Percentiles rank a stretch among this genome's conserved stretches.
Evolutionary conservation across 2,329 filamentous ascomycete genomes (phyloP).

Genomic region (Emmonsiellopsis sp.): DNA sequence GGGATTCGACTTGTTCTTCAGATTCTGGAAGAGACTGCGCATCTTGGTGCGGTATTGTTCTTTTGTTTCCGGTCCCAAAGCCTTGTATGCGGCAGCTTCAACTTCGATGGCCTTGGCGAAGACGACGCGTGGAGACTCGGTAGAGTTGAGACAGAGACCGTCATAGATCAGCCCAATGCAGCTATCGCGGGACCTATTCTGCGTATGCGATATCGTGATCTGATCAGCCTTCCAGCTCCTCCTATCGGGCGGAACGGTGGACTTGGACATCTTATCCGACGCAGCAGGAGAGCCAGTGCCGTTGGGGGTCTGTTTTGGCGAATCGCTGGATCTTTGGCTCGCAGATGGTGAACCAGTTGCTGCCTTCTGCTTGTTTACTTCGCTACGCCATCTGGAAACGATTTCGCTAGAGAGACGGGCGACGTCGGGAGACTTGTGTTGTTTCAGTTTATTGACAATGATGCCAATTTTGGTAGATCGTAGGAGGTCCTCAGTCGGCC

Average conservation of each 20-base stretch:
- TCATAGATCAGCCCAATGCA: slow-evolving; percentile 92
- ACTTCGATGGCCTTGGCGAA: slow-evolving; percentile 58
- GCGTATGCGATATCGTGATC: slow-evolving; percentile 67
- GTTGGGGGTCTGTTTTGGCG: slow-evolving; percentile 39
- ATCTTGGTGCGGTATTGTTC: slow-evolving; percentile 78
- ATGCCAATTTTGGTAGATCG: slow-evolving; percentile 88
- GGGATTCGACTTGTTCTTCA: slow-evolving; percentile 84
- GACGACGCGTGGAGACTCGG: slow-evolving; percentile 51
- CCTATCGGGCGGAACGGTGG: slow-evolving; percentile 57
- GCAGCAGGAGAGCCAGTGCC: slow-evolving; percentile 43
- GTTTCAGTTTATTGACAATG: slow-evolving; percentile 74
- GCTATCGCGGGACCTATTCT: slow-evolving; percentile 64
- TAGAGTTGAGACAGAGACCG: slow-evolving; percentile 66
- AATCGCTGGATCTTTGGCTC: slow-evolving; percentile 29
- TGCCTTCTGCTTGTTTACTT: slow-evolving; percentile 41
- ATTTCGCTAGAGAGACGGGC: slow-evolving; percentile 68
- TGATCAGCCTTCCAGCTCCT: slow-evolving; percentile 74
- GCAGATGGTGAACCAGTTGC: slow-evolving; percentile 23
- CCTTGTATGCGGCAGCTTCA: slow-evolving; percentile 64
- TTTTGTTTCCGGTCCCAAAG: slow-evolving; percentile 59
- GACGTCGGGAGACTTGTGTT: slow-evolving; percentile 65
- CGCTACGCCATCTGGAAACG: slow-evolving; percentile 56
- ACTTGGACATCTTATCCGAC: slow-evolving; percentile 42
- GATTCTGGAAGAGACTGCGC: slow-evolving; percentile 83
- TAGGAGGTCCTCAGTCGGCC: slow-evolving; percentile 80